A percentile compares a stretch with the other conserved stretches of the same genome.
Evolutionary conservation across 2,329 filamentous ascomycete species (phyloP).

Genomic region (Alternaria gansuensis): DNA sequence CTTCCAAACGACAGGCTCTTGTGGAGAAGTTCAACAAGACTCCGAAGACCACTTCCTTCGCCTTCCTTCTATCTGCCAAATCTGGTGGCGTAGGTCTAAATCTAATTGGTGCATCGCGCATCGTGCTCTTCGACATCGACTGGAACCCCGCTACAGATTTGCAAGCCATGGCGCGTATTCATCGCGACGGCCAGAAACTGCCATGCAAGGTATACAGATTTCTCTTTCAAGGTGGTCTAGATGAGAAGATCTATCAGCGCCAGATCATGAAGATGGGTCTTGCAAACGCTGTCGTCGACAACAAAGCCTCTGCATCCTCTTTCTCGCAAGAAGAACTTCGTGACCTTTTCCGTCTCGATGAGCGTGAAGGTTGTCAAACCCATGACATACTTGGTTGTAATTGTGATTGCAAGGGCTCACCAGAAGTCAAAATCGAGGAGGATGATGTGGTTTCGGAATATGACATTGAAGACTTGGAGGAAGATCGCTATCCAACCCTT

Average conservation of each 20-base stretch:
- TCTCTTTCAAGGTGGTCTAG: conserved; percentile 72
- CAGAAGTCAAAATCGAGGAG: conserved; percentile 27
- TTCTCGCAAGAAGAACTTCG: conserved; percentile 73
- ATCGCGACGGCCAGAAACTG: conserved; percentile 74
- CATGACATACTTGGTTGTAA: conserved; percentile 72
- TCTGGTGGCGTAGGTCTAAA: conserved; percentile 75
- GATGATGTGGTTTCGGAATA: conserved; percentile 37
- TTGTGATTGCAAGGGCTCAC: conserved; percentile 65
- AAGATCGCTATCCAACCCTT: conserved; percentile 37
- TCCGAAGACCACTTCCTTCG: conserved; percentile 65
- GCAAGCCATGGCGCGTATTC: conserved; percentile 78
- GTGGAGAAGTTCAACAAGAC: conserved; percentile 75
- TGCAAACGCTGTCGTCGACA: conserved; percentile 75
- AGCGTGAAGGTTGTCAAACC: conserved; percentile 69
- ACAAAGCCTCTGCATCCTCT: conserved; percentile 66
- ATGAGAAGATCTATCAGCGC: conserved; percentile 79
- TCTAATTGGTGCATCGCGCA: conserved; percentile 73
- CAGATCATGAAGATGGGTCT: conserved; percentile 76
- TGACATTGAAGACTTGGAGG: conserved; percentile 18
- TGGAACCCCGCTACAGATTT: conserved; percentile 79
- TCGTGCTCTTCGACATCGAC: conserved; percentile 76
- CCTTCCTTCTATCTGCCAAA: conserved; percentile 77
- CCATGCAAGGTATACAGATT: conserved; percentile 75
- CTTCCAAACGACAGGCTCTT: conserved; percentile 70
- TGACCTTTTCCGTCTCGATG: conserved; percentile 73